A percentile compares a stretch with the other conserved stretches of the same genome.
Conservation (phyloP, 2,329 filamentous ascomycete genomes). For the Xylariaceae sp. region DNA sequence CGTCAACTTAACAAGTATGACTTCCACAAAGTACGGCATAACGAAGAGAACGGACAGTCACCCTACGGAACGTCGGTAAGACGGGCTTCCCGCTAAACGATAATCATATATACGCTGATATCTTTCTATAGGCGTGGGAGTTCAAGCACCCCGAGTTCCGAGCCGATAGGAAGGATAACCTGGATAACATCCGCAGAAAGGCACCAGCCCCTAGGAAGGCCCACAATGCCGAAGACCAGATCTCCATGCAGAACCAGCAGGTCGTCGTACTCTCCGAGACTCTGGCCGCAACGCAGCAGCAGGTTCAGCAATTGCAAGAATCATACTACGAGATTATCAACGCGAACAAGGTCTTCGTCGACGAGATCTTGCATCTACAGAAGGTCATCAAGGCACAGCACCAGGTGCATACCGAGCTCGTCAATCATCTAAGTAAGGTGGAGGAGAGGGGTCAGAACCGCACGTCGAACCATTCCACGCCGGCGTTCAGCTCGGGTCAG, state of each 20-base stretch:
- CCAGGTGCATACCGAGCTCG: conserved; percentile 53
- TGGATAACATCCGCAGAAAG: conserved; percentile 95
- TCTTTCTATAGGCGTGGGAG: conserved; percentile 67
- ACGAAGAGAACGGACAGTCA: conserved; percentile 76
- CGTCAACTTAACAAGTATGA: conserved; percentile 75
- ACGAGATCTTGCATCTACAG: conserved; percentile 56
- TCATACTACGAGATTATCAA: conserved; percentile 72
- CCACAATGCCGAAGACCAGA: conserved; percentile 61
- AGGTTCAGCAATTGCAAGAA: conserved; percentile 81
- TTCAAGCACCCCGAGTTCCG: conserved; percentile 98
- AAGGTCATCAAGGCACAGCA: conserved; percentile 56
- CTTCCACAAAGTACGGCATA: conserved; percentile 86
- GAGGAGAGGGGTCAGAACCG: conserved; percentile 42
- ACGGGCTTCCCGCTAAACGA: conserved; percentile 20
- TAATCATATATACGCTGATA: conserved; percentile 28
- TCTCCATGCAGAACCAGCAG: conserved; percentile 71
- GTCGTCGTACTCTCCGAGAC: conserved; percentile 85
- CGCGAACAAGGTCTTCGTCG: conserved; percentile 56
- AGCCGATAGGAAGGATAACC: conserved; percentile 88
- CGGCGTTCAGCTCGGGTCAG: conserved; percentile 37
- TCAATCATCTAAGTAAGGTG: conserved; percentile 49
- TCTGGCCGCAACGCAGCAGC: conserved; percentile 82
- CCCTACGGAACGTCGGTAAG: conserved; percentile 74
- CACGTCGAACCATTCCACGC: conserved; percentile 36
- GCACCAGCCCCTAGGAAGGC: conserved; percentile 83